Evolutionary conservation across 2,329 filamentous ascomycete species (phyloP).

Genomic region (Trichophyton simii): DNA sequence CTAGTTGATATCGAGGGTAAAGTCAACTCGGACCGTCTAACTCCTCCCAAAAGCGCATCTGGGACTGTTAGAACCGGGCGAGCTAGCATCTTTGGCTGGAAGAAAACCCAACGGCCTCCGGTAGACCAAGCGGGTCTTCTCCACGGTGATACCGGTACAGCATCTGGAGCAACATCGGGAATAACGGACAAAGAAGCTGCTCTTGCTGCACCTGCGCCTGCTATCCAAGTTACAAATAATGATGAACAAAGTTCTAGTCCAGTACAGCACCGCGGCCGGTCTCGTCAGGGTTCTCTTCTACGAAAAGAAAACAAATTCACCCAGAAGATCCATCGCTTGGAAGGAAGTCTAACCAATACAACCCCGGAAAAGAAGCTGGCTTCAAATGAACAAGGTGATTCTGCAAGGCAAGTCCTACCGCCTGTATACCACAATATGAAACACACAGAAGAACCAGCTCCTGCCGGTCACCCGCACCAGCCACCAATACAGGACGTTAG

Average conservation of each 20-base stretch:
- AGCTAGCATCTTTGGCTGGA: constrained; percentile 66
- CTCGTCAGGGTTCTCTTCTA: constrained; percentile 10
- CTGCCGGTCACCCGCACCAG: constrained; percentile 32
- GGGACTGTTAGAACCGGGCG: constrained; percentile 58
- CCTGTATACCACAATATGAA: constrained; percentile 28
- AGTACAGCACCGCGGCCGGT: constrained; percentile 18
- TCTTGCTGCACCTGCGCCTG: constrained; percentile 45
- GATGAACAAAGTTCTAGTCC: constrained; percentile 34
- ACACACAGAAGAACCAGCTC: constrained; percentile 23
- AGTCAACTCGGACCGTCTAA: constrained; percentile 29
- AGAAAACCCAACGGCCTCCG: constrained; percentile 34
- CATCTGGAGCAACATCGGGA: constrained; percentile 15
- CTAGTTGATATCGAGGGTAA: constrained; percentile 21
- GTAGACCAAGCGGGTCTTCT: constrained; percentile 35
- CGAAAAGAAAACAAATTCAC: constrained; percentile 7
- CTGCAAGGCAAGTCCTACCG: constrained; percentile 19
- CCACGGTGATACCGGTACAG: constrained; percentile 16
- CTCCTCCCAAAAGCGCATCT: constrained; percentile 55
- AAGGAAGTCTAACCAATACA: constrained; percentile 21
- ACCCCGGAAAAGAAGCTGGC: constrained; percentile 13
- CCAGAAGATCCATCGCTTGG: constrained; percentile 23
- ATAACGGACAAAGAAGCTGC: constrained; percentile 17
- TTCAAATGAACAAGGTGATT: background rate
- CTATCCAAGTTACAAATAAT: constrained; percentile 63
- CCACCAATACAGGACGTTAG: constrained; percentile 30